Evolutionary conservation across 2,329 filamentous ascomycete species (phyloP).

Genomic region (Huntiella abstrusa): DNA sequence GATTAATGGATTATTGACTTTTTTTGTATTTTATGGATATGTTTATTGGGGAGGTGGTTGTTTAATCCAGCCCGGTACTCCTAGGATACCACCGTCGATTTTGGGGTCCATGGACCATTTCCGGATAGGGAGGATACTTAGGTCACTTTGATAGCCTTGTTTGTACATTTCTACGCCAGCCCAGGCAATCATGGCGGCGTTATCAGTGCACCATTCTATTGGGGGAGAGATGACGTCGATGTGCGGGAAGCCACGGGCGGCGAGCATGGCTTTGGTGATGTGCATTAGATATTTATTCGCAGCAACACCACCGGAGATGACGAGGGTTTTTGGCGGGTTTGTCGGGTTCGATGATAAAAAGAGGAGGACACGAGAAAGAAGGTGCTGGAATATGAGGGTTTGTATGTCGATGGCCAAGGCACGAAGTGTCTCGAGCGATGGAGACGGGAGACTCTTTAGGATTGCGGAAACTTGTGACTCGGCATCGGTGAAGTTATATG

Average conservation of each 20-base stretch:
- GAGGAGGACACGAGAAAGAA: slow-evolving; percentile 55
- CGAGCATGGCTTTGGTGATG: slow-evolving; percentile 38
- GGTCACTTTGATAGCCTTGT: slow-evolving; percentile 47
- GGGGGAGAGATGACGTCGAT: slow-evolving; percentile 59
- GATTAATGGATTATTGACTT: slow-evolving; percentile 1
- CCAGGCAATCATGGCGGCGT: slow-evolving; percentile 97
- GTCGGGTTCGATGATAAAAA: slow-evolving; percentile 26
- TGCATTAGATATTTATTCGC: slow-evolving; percentile 62
- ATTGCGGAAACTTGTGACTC: slow-evolving; percentile 35
- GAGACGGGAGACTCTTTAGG: slow-evolving; percentile 14
- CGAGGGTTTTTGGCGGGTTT: slow-evolving; percentile 38
- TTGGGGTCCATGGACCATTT: slow-evolving; percentile 58
- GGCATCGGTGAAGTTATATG: slow-evolving; percentile 59
- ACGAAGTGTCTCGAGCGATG: slow-evolving; percentile 33
- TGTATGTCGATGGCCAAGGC: slow-evolving; percentile 55
- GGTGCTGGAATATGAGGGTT: slow-evolving; percentile 71
- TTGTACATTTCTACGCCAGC: slow-evolving; percentile 81
- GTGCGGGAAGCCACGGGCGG: slow-evolving; percentile 43
- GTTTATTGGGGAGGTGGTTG: background rate
- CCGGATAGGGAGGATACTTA: slow-evolving; percentile 39
- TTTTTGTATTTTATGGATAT: background rate
- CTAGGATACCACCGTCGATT: slow-evolving; percentile 46
- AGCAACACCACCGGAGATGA: slow-evolving; percentile 81
- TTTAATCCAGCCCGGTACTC: slow-evolving; percentile 29
- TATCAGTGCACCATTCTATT: slow-evolving; percentile 66